Conservation (phyloP, 1,139 yeast genomes). For the Scheffersomyces parashehatae region DNA sequence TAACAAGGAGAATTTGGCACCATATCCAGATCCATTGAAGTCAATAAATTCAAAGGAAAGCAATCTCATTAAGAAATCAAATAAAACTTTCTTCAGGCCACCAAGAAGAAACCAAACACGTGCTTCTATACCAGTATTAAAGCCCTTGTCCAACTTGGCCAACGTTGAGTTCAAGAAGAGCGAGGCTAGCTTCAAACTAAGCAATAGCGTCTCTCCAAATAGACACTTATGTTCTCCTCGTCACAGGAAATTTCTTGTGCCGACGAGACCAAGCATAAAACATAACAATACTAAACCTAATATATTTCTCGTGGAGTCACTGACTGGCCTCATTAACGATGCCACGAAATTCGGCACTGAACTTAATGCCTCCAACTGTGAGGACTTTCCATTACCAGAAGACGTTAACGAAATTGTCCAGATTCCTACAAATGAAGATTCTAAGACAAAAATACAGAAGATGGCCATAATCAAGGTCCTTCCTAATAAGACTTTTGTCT, state of each 20-base stretch:
- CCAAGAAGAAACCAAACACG: slow-evolving; percentile 17
- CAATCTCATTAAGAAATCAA: slow-evolving; percentile 24
- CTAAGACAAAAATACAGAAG: slow-evolving; percentile 15
- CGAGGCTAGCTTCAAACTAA: slow-evolving; percentile 4
- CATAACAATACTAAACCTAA: slow-evolving; percentile 23
- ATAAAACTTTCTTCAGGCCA: slow-evolving; percentile 21
- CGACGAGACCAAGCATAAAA: slow-evolving; percentile 45
- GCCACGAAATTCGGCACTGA: slow-evolving; percentile 80
- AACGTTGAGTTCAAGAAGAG: slow-evolving; percentile 18
- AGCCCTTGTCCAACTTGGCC: slow-evolving; percentile 27
- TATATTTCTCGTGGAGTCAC: slow-evolving; percentile 64
- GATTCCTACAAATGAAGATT: slow-evolving; percentile 57
- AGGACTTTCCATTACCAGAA: slow-evolving; percentile 66
- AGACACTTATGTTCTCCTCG: slow-evolving; percentile 47
- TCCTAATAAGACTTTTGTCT: slow-evolving; percentile 19
- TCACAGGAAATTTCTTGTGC: slow-evolving; percentile 20
- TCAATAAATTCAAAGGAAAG: slow-evolving; percentile 18
- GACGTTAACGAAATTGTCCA: slow-evolving; percentile 61
- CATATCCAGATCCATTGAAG: slow-evolving; percentile 31
- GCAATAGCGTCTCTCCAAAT: slow-evolving; percentile 15
- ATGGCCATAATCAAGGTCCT: slow-evolving; percentile 60
- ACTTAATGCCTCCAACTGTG: slow-evolving; percentile 62
- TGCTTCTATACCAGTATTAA: slow-evolving; percentile 30
- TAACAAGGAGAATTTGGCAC: slow-evolving; percentile 37
- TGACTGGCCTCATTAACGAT: slow-evolving; percentile 64